Evolutionary conservation across 306 rosid genomes (phyloP).

Genomic region (Pyrus pyrifolia): DNA sequence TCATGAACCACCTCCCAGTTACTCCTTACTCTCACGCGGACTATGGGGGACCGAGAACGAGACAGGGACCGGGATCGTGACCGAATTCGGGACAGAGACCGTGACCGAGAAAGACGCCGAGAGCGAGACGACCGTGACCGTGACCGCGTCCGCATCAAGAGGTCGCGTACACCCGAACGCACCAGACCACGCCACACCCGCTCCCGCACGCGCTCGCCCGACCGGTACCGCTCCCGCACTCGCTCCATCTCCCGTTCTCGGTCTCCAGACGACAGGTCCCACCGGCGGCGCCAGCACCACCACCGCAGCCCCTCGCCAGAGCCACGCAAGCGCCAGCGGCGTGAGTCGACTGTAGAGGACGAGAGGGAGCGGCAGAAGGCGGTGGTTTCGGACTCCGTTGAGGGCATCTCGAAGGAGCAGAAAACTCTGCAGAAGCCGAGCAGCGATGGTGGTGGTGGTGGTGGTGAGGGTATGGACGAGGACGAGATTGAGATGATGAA

Average conservation of each 20-base stretch:
- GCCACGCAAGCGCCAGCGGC: conserved; percentile 61
- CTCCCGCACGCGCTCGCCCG: conserved; percentile 65
- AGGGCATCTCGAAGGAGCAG: conserved; percentile 65
- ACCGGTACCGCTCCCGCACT: conserved; percentile 47
- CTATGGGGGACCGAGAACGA: conserved; percentile 46
- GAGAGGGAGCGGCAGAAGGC: conserved; percentile 58
- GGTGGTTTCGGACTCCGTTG: conserved; percentile 74
- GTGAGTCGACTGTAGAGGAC: conserved; percentile 46
- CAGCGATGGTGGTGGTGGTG: neutral
- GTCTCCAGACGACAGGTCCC: conserved; percentile 55
- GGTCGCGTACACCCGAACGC: conserved; percentile 72
- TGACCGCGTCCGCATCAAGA: conserved; percentile 50
- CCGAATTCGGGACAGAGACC: conserved; percentile 20
- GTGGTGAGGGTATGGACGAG: conserved; percentile 37
- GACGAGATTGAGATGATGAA: conserved; percentile 96
- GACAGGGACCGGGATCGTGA: neutral
- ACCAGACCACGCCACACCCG: conserved; percentile 62
- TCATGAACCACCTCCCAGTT: neutral
- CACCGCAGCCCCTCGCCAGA: conserved; percentile 78
- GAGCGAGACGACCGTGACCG: conserved; percentile 47
- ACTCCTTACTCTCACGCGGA: neutral
- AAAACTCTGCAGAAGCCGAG: conserved; percentile 32
- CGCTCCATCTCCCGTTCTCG: conserved; percentile 44
- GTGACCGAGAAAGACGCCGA: conserved; percentile 35
- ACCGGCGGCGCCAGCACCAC: conserved; percentile 52